A percentile compares a stretch with the other conserved stretches of the same genome.
Evolutionary conservation across 768 basidiomycete species (phyloP).

Genomic region (Pleurotus sapidus): DNA sequence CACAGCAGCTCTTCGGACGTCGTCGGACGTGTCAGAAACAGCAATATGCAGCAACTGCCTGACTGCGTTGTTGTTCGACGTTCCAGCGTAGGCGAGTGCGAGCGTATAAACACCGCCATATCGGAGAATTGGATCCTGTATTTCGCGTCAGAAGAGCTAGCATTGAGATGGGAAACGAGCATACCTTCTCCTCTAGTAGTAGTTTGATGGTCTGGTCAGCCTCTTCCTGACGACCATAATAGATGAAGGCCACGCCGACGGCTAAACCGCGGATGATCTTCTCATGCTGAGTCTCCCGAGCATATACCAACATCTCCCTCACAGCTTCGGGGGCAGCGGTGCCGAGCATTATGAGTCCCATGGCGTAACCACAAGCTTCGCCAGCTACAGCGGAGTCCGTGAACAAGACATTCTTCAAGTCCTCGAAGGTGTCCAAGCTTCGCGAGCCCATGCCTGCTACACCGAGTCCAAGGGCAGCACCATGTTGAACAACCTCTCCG

Average conservation of each 20-base stretch:
- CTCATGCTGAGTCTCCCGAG: conserved; percentile 97
- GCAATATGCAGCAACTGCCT: conserved; percentile 92
- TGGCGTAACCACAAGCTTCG: conserved; percentile 93
- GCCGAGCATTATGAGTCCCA: conserved; percentile 99
- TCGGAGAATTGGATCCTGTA: conserved; percentile 91
- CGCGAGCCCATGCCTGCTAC: conserved; percentile 93
- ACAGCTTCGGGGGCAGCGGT: conserved; percentile 76
- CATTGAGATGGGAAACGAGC: not conserved
- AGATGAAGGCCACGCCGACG: conserved; percentile 89
- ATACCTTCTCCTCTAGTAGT: conserved; percentile 84
- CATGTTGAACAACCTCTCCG: conserved; percentile 92
- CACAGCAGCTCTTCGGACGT: conserved; percentile 95
- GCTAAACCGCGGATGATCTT: conserved; percentile 98
- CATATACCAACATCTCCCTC: conserved; percentile 95
- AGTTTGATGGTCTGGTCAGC: conserved; percentile 81
- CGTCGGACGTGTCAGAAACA: conserved; percentile 97
- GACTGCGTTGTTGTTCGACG: conserved; percentile 91
- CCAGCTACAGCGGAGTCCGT: conserved; percentile 94
- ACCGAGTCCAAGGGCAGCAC: conserved; percentile 95
- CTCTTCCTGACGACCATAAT: conserved; percentile 90
- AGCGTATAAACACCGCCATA: conserved; percentile 98
- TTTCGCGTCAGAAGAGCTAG: conserved; percentile 6
- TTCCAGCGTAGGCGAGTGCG: conserved; percentile 95
- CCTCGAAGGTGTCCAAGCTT: conserved; percentile 87
- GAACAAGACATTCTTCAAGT: conserved; percentile 85